Percentiles rank a stretch among this genome's conserved stretches.
Conservation (phyloP, 345 rosid genomes). For the Citropsis articulata region DNA sequence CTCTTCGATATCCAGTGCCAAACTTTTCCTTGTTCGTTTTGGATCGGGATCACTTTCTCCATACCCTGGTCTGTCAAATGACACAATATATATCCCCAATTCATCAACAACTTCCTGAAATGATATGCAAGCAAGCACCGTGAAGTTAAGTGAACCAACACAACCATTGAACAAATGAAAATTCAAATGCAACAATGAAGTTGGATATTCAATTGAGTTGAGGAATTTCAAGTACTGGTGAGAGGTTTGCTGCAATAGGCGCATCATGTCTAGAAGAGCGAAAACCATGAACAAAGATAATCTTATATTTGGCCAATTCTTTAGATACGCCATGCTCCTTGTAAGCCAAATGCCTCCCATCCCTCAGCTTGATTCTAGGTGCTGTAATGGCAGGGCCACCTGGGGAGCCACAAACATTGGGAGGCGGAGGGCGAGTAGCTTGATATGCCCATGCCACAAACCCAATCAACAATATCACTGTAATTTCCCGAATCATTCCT, state of each 20-base stretch:
- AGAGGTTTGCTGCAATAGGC: constrained; percentile 16
- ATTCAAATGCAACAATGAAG: not conserved
- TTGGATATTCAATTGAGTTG: not conserved
- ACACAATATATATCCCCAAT: constrained; percentile 31
- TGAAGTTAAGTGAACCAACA: not conserved
- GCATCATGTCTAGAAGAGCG: constrained; percentile 33
- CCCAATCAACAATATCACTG: constrained; percentile 27
- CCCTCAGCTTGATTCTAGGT: constrained; percentile 48
- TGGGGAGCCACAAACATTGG: constrained; percentile 39
- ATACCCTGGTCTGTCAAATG: constrained; percentile 52
- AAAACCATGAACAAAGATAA: constrained; percentile 50
- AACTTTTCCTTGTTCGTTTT: constrained; percentile 35
- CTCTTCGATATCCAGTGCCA: constrained; percentile 49
- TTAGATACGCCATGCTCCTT: constrained; percentile 41
- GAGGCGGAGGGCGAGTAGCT: constrained; percentile 40
- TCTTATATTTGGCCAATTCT: constrained; percentile 38
- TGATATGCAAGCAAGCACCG: not conserved
- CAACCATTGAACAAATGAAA: not conserved
- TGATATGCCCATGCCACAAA: constrained; percentile 42
- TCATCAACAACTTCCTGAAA: constrained; percentile 44
- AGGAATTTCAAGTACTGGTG: constrained; percentile 26
- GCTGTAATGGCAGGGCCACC: constrained; percentile 38
- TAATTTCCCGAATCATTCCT: constrained; percentile 23
- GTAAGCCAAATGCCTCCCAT: constrained; percentile 62
- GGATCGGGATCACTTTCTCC: constrained; percentile 53